Evolutionary conservation across 169 alveolate species (phyloP).

Genomic region (Cryptosporidium parvum): DNA sequence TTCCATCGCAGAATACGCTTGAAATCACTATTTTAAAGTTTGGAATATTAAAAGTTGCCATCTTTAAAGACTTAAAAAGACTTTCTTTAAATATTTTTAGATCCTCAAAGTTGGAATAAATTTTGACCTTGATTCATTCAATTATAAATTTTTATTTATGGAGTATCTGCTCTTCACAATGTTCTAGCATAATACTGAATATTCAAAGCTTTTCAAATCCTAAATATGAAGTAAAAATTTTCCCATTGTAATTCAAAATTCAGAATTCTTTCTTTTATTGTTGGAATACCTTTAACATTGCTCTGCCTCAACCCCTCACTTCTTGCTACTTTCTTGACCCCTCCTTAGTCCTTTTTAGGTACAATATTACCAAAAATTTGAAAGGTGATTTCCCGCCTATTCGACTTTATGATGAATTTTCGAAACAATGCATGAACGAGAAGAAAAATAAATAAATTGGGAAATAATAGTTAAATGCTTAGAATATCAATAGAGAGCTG

Average conservation of each 20-base stretch:
- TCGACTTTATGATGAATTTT: neutral
- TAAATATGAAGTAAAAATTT: neutral
- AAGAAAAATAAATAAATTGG: neutral
- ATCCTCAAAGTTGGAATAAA: neutral
- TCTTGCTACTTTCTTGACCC: neutral
- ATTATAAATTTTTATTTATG: neutral
- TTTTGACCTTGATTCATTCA: neutral
- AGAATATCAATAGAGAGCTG: neutral
- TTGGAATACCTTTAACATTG: neutral
- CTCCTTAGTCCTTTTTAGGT: neutral
- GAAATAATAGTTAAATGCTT: neutral
- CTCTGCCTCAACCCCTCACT: neutral
- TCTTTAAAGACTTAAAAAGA: neutral
- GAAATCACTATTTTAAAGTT: slow-evolving; percentile 18
- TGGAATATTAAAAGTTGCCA: slow-evolving; percentile 1
- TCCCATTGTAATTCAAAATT: neutral
- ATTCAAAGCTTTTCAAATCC: neutral
- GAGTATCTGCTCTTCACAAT: neutral
- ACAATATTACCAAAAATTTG: neutral
- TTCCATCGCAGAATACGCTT: neutral
- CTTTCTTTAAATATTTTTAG: neutral
- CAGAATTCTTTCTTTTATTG: neutral
- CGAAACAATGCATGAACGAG: neutral
- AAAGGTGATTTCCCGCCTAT: neutral
- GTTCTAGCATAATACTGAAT: neutral